These are phyloP conservation scores for Stemphylium lycopersici DNA, from an alignment of 2,329 filamentous ascomycete genomes.

Conservation along the genomic window DNA sequence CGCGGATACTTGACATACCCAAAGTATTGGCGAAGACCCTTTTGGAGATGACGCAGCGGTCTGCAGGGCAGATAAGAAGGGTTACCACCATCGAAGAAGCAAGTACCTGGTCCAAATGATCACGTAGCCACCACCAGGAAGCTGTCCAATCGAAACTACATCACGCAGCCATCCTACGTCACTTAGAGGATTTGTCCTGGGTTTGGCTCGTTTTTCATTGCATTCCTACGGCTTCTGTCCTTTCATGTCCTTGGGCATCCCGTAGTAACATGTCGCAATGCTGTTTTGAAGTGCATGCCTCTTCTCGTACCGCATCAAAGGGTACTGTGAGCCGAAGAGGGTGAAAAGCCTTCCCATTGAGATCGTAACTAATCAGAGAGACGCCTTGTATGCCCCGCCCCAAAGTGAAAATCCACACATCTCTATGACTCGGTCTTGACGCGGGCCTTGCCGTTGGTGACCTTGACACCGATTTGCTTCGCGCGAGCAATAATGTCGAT, in stretches of 20 bases:
- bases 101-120: background rate
- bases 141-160: background rate
- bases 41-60: conserved; percentile 1
- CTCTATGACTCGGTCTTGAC: conserved; percentile 86
- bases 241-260: conserved; percentile 26
- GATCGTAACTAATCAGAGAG: conserved; percentile 48
- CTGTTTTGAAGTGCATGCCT: conserved; percentile 40
- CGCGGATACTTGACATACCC: conserved; percentile 9
- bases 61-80: background rate
- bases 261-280: conserved; percentile 31
- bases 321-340: conserved; percentile 31
- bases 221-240: conserved; percentile 31
- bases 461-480: conserved; percentile 98
- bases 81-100: background rate
- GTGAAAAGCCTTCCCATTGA: conserved; percentile 45
- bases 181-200: background rate
- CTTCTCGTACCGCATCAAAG: conserved; percentile 24
- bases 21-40: too few species aligned
- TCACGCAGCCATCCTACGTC: conserved; percentile 5
- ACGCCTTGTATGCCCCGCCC: conserved; percentile 47
- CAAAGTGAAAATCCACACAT: conserved; percentile 35
- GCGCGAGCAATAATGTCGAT: conserved; percentile 97
- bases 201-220: conserved; percentile 37
- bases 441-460: conserved; percentile 99
- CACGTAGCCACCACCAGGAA: background rate